Evolutionary conservation across 306 rosid species (phyloP).

Genomic region (Mimosa bimucronata): DNA sequence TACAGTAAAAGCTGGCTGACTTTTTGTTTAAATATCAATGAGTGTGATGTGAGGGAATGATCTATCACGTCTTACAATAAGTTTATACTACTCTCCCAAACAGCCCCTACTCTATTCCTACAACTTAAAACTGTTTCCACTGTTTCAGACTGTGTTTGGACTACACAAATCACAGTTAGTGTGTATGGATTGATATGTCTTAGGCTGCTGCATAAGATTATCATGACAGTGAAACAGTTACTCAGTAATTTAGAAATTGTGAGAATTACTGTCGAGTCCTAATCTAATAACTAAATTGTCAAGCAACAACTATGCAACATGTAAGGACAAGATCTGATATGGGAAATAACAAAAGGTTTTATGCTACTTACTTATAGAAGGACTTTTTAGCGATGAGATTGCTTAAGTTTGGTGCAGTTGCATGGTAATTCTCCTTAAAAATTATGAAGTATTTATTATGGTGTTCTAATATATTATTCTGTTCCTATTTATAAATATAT

Average conservation of each 20-base stretch:
- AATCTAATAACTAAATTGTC: too few relatives aligned
- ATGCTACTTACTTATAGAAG: too few relatives aligned
- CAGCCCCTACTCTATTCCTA: neutral
- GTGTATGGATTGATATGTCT: neutral
- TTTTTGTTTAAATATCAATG: neutral
- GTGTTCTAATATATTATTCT: neutral
- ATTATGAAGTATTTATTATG: neutral
- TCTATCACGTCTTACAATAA: neutral
- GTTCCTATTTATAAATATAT: too few relatives aligned
- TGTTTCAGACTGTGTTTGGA: neutral
- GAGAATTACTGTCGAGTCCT: too few relatives aligned
- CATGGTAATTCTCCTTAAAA: too few relatives aligned
- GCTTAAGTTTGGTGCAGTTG: too few relatives aligned
- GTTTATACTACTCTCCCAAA: neutral
- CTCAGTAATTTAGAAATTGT: neutral
- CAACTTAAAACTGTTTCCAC: neutral
- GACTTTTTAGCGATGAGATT: too few relatives aligned
- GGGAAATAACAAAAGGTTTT: too few relatives aligned
- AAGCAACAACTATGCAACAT: too few relatives aligned
- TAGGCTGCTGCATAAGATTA: neutral
- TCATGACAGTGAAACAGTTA: neutral
- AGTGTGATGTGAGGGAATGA: neutral
- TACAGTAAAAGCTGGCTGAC: slow-evolving; percentile 25
- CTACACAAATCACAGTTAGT: neutral
- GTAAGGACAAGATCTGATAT: too few relatives aligned